Evolutionary conservation across 2,329 filamentous ascomycete species (phyloP).

Genomic region (Colletotrichum tropicale): DNA sequence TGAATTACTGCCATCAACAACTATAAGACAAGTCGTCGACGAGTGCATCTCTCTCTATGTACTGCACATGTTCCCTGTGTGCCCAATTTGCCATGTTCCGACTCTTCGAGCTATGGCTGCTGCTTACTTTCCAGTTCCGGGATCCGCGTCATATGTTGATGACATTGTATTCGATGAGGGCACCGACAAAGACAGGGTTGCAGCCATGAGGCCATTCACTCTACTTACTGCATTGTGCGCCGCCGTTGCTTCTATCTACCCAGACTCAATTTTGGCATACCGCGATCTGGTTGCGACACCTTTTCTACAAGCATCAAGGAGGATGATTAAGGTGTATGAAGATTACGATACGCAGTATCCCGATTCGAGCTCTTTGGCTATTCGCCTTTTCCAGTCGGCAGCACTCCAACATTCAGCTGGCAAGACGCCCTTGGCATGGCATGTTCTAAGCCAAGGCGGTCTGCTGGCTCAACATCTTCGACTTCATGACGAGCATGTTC

Average conservation of each 20-base stretch:
- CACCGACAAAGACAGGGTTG: background rate
- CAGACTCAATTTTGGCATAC: constrained; percentile 43
- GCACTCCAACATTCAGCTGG: constrained; percentile 41
- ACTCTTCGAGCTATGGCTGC: background rate
- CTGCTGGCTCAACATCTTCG: constrained; percentile 46
- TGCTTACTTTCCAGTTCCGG: background rate
- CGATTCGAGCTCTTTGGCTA: constrained; percentile 44
- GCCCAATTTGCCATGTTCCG: background rate
- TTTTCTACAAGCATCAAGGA: constrained; percentile 43
- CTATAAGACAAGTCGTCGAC: background rate
- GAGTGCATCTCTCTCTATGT: background rate
- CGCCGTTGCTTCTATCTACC: constrained; percentile 32
- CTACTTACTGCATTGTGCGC: constrained; percentile 48
- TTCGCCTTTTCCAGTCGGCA: constrained; percentile 50
- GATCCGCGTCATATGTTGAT: background rate
- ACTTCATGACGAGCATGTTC: constrained; percentile 42
- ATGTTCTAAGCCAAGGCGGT: constrained; percentile 48
- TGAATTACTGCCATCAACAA: background rate
- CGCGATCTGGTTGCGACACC: constrained; percentile 39
- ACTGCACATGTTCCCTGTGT: background rate
- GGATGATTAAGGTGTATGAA: constrained; percentile 40
- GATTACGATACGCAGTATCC: constrained; percentile 46
- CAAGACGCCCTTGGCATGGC: constrained; percentile 17
- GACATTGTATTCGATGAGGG: background rate
- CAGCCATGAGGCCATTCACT: constrained; percentile 27